Evolutionary conservation across 2,329 filamentous ascomycete species (phyloP), one percentile per base, ranked within the genome.

Genomic region (Penicillium sp.): DNA sequence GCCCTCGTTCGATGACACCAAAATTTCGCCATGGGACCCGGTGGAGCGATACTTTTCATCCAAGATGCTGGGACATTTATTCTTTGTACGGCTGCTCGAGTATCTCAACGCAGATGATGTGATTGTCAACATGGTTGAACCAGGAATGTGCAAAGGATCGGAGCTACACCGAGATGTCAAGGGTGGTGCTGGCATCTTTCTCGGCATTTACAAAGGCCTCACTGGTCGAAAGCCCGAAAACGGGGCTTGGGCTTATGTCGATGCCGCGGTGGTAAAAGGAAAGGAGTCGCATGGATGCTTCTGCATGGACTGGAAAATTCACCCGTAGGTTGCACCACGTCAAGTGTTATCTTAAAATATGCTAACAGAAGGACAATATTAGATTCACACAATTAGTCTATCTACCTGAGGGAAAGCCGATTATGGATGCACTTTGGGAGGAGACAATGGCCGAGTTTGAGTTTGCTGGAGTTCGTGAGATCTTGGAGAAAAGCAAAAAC

Each of bases 111-210:
- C 71, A 0, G 68, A 78, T 1, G 72, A 78, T 33, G 73, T 79
- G 0, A 62, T 72, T 42, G 65, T 81, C 47, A 81, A 80, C 55
- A 59, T 79, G 1, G 76, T 74, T 1, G 77, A 79, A 20, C 79
- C 79, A 1, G 79, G 75, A 0, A 66, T 72, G 42, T 68, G 73
- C 6, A 71, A 68, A 26, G 77, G 74, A 1, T 81, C 80, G 0
- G 61, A 64, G 0, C 65, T 83, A 16, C 40, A 46, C n/a, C 81
- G 54, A 79, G 40, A 46, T n/a, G 49, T 33, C 5, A 43, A 11
- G 14, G 49, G 35, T 21, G 40, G n/a, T 24, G 38, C 38, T 12
- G 46, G 30, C 9, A 11, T 55, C 6, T 55, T 55, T 35, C 46
- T 50, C 4, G 9, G 21, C 0, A 42, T 30, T n/a, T 55, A 43